Percentiles rank a stretch among this genome's conserved stretches.
Evolutionary conservation across 148 eudicot species (phyloP).

Genomic region (Spergularia marina): DNA sequence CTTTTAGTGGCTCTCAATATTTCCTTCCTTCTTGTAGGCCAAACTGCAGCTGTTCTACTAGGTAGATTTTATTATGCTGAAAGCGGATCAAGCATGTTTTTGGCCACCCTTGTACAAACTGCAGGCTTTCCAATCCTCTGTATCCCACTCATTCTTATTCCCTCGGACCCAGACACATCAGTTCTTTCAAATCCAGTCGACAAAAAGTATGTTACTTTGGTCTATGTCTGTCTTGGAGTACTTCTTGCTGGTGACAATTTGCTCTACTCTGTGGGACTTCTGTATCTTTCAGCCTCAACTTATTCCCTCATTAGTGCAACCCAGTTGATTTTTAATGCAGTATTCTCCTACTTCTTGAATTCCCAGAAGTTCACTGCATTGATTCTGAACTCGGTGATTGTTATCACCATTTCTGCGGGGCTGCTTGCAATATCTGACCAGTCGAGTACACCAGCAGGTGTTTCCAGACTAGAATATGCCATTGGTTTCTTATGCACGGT

Average conservation of each 20-base stretch:
- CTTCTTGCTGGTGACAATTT: conserved; percentile 28
- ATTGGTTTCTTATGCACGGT: conserved; percentile 33
- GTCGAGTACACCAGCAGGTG: conserved; percentile 10
- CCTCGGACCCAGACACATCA: conserved; percentile 16
- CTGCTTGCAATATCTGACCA: conserved; percentile 26
- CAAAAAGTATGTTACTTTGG: conserved; percentile 17
- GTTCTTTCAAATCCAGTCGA: conserved; percentile 10
- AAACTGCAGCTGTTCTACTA: conserved; percentile 33
- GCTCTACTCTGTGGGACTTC: conserved; percentile 35
- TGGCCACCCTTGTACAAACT: conserved; percentile 34
- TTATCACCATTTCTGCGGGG: conserved; percentile 32
- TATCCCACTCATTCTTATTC: conserved; percentile 33
- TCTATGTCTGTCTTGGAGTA: conserved; percentile 37
- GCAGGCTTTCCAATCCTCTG: conserved; percentile 39
- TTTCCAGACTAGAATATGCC: conserved; percentile 15
- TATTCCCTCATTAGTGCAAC: conserved; percentile 36
- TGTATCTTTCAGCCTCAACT: conserved; percentile 39
- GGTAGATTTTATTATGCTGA: conserved; percentile 33
- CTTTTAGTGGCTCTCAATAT: conserved; percentile 29
- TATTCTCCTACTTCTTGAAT: conserved; percentile 35
- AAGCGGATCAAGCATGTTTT: conserved; percentile 29
- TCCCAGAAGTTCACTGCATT: conserved; percentile 38
- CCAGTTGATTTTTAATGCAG: conserved; percentile 30
- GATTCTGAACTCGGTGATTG: conserved; percentile 35
- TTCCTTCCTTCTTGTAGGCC: conserved; percentile 32